Evolutionary conservation across 1,284 basidiomycete genomes (phyloP).

Genomic region (Pseudomicrostroma phylloplanum): DNA sequence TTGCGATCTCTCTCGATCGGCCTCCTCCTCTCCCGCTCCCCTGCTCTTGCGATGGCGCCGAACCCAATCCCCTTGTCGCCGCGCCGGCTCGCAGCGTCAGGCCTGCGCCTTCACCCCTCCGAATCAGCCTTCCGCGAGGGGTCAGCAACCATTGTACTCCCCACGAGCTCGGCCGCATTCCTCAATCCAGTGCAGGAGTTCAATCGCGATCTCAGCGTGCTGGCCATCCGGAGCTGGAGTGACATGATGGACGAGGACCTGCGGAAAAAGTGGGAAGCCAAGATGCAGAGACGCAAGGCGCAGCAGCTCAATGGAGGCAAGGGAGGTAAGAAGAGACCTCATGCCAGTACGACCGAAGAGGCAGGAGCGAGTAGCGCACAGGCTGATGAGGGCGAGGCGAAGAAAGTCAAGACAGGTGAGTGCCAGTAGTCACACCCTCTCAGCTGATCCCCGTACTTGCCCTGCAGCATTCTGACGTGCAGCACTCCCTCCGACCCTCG

Average conservation of each 20-base stretch:
- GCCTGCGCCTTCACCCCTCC: conserved; percentile 31
- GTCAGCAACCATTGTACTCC: conserved; percentile 46
- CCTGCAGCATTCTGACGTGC: too few species aligned
- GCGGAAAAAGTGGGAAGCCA: conserved; percentile 60
- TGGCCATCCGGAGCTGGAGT: conserved; percentile 79
- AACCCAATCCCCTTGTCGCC: conserved; percentile 38
- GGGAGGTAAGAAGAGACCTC: conserved; percentile 8
- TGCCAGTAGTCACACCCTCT: too few species aligned
- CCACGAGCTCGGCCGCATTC: conserved; percentile 58
- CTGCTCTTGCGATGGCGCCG: conserved; percentile 33
- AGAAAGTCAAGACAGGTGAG: conserved; percentile 7
- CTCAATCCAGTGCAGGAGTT: conserved; percentile 98
- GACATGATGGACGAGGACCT: conserved; percentile 66
- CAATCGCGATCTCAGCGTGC: conserved; percentile 87
- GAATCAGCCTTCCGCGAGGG: conserved; percentile 47
- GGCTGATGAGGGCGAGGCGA: conserved; percentile 14
- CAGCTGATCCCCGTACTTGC: too few species aligned
- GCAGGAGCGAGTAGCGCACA: conserved; percentile 1
- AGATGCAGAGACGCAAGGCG: conserved; percentile 49
- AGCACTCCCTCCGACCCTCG: not conserved
- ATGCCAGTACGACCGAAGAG: not conserved
- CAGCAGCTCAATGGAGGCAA: conserved; percentile 27
- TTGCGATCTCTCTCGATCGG: not conserved
- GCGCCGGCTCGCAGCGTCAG: conserved; percentile 26
- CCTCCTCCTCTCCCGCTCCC: not conserved